Percentiles rank a stretch among this genome's conserved stretches.
Conservation (phyloP, 768 basidiomycete species). For the Hysterangium stoloniferum region DNA sequence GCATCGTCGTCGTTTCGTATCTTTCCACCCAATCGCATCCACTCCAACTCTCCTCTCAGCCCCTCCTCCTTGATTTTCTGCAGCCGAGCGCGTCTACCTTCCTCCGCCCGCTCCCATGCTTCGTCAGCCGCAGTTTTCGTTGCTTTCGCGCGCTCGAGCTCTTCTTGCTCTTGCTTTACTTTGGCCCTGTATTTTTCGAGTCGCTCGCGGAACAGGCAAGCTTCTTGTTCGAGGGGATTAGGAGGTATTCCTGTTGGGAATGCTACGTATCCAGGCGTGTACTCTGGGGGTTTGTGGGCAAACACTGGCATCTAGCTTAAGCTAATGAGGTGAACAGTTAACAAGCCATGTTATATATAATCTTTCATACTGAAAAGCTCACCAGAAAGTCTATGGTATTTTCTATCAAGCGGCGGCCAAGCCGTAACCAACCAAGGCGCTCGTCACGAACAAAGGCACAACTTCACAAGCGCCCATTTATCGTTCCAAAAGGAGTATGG, state of each 20-base stretch:
- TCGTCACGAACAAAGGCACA: no score
- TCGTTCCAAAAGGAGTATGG: no score
- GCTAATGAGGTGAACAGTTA: no score
- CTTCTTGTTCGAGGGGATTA: not conserved
- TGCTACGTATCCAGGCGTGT: constrained; percentile 3
- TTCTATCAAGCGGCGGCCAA: no score
- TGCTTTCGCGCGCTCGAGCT: not conserved
- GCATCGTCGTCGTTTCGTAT: constrained; percentile 38
- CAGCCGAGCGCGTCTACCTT: constrained; percentile 16
- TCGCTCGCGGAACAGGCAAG: not conserved
- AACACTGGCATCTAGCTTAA: not conserved
- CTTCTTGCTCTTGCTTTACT: not conserved
- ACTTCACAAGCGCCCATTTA: no score
- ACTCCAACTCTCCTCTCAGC: constrained; percentile 45
- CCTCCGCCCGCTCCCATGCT: constrained; percentile 13
- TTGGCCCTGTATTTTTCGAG: not conserved
- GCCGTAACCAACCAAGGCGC: no score
- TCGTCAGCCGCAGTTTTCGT: not conserved
- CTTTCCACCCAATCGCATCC: constrained; percentile 53
- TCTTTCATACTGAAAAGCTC: no score
- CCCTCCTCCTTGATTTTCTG: constrained; percentile 35
- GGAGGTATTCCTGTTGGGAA: not conserved
- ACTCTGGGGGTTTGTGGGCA: not conserved
- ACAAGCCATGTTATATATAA: no score
- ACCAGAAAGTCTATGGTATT: no score